phyloP scores from a whole-genome alignment of 371 early-diverging fungal species.

The Rhizopus stolonifer region DNA sequence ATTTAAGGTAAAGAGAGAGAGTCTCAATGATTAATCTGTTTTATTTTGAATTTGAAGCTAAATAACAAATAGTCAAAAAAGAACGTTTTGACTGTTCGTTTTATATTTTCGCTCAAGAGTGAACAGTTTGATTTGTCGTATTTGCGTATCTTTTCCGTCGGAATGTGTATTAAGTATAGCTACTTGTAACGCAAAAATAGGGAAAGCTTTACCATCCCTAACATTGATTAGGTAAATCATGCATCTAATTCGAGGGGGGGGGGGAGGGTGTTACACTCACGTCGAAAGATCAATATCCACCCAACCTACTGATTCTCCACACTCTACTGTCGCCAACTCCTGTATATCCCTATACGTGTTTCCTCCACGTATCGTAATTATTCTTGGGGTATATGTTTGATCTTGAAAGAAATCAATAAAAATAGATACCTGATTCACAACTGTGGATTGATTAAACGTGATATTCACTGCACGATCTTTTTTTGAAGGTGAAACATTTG shows the following conservation, averaged over 20 bases:
- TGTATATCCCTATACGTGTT: conserved; percentile 62
- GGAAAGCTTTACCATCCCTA: conserved; percentile 49
- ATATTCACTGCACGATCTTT: conserved; percentile 37
- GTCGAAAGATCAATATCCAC: conserved; percentile 53
- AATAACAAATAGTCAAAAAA: no score
- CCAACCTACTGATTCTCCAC: conserved; percentile 78
- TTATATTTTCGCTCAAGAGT: conserved; percentile 47
- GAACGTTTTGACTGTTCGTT: no score
- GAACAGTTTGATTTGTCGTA: conserved; percentile 76
- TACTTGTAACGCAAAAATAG: conserved; percentile 69
- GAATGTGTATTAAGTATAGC: conserved; percentile 83
- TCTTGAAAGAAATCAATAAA: conserved; percentile 82
- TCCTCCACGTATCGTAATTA: conserved; percentile 73
- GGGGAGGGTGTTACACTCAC: neutral
- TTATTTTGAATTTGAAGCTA: neutral
- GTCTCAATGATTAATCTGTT: neutral
- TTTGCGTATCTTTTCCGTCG: conserved; percentile 91
- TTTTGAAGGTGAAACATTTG: conserved; percentile 53
- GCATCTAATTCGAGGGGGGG: neutral
- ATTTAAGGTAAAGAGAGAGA: neutral
- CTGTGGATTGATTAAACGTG: conserved; percentile 33
- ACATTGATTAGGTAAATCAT: neutral
- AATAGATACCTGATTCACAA: conserved; percentile 63
- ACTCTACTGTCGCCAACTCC: conserved; percentile 51
- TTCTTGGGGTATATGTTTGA: conserved; percentile 91